Base-by-base conservation (phyloP, 1,139 yeast genomes). In the Hansenula lynferdii region DNA sequence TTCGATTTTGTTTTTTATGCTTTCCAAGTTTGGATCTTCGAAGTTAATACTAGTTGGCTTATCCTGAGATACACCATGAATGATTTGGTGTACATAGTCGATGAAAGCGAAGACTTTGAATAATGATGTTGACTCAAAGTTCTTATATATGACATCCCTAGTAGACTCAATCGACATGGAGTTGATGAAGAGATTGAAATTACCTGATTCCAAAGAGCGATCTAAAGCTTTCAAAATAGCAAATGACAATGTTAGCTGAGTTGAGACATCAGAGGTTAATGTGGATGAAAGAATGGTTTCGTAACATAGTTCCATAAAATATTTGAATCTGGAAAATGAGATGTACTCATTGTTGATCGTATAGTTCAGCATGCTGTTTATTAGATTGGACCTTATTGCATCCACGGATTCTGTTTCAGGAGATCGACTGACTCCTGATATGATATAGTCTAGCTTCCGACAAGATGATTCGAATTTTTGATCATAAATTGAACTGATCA, bases 391-490 rank as follows among this genome's bases (percentile, higher is more conserved):
- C 28, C 43, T 45, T 29, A 53, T 42, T 7, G 27, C 15, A 22
- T 51, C 55, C n/a, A 51, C 17, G 5, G 35, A 26, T 3, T 37
- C 28, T 11, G 29, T 30, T 15, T 42, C 33, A 4, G 24, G 6
- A 3, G 41, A 25, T 4, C 28, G 35, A 21, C 40, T 39, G 23
- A 47, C 20, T 20, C 42, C 45, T 2, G 46, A 19, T 9, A 52
- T 28, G 4, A 45, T 37, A 22, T 40, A 46, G 23, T 48, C 51
- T 4, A 51, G 41, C 21, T 43, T 51, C 41, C 56, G 43, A 1
- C 48, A 36, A 5, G 46, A 50, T 1, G 52, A 41, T 27, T 52
- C 54, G 37, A 52, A 43, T n/a, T 36, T 37, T 14, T 41, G 48
- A 31, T 53, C 57, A 29, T 42, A 44, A 2, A 53, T 41, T 6